Conservation (phyloP, 257 asterid species). For the Mentha longifolia region DNA sequence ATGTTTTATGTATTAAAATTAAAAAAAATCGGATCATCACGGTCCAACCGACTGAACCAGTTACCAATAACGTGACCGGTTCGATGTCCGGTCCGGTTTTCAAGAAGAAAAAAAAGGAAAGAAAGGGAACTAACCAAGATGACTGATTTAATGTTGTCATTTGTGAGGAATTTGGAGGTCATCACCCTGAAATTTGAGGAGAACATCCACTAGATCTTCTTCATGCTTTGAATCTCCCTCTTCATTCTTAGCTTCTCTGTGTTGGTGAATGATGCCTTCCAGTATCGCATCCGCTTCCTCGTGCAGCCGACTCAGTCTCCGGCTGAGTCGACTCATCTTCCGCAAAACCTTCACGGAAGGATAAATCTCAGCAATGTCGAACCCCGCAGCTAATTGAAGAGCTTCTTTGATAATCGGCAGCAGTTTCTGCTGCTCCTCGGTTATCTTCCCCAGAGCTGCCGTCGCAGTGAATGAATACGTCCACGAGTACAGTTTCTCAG, state of each 20-base stretch:
- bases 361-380: conserved; percentile 37
- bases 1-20: too few species aligned
- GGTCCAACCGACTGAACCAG: too few species aligned
- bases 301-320: conserved; percentile 22
- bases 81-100: too few species aligned
- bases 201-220: conserved; percentile 38
- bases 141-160: conserved; percentile 31
- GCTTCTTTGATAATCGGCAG: conserved; percentile 7
- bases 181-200: conserved; percentile 25
- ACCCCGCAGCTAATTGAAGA: conserved; percentile 29
- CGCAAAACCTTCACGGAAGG: conserved; percentile 38
- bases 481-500: not conserved
- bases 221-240: not conserved
- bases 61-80: too few species aligned
- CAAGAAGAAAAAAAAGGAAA: too few species aligned
- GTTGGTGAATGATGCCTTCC: conserved; percentile 30
- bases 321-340: conserved; percentile 33
- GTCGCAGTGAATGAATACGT: not conserved
- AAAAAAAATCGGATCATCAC: too few species aligned
- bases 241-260: not conserved
- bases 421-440: not conserved
- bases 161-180: not conserved
- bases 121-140: conserved; percentile 10
- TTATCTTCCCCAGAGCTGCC: conserved; percentile 7
- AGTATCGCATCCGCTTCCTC: conserved; percentile 33